Evolutionary conservation across 768 basidiomycete species (phyloP).

Genomic region (Mycena capillaripes): DNA sequence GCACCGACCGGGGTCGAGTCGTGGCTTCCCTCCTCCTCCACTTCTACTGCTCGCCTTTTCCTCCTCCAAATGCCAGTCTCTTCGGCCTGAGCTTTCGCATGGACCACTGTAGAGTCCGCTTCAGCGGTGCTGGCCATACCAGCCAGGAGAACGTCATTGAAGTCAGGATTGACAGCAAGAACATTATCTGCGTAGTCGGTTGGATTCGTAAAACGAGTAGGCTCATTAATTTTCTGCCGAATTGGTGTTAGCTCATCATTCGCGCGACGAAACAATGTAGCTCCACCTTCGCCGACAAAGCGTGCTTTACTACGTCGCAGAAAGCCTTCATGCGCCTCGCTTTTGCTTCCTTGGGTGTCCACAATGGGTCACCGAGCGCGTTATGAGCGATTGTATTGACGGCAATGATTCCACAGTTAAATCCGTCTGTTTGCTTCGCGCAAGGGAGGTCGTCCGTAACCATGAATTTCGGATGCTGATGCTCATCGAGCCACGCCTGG

Average conservation of each 20-base stretch:
- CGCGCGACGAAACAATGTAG: too few species aligned
- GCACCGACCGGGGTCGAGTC: too few species aligned
- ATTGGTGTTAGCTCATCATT: too few species aligned
- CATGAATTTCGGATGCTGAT: background rate
- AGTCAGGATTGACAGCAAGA: background rate
- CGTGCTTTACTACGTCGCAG: conserved; percentile 8
- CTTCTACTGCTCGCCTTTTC: background rate
- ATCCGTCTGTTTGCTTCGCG: conserved; percentile 24
- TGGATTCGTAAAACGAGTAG: background rate
- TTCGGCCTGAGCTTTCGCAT: too few species aligned
- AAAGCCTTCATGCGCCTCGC: conserved; percentile 20
- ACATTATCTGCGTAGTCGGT: background rate
- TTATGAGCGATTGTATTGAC: conserved; percentile 32
- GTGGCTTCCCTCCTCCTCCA: background rate
- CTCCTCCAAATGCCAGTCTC: too few species aligned
- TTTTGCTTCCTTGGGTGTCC: conserved; percentile 6
- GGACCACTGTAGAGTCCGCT: too few species aligned
- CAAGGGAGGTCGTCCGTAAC: conserved; percentile 17
- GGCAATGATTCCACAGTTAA: conserved; percentile 31
- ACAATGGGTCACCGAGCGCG: conserved; percentile 29
- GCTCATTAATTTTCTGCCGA: too few species aligned
- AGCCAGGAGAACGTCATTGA: background rate
- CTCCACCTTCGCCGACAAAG: background rate
- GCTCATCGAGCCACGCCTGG: background rate
- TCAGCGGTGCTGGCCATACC: too few species aligned